Evolutionary conservation across 148 eudicot genomes (phyloP), one percentile per base, ranked within the genome.

Genomic region (Linanthus parryae): DNA sequence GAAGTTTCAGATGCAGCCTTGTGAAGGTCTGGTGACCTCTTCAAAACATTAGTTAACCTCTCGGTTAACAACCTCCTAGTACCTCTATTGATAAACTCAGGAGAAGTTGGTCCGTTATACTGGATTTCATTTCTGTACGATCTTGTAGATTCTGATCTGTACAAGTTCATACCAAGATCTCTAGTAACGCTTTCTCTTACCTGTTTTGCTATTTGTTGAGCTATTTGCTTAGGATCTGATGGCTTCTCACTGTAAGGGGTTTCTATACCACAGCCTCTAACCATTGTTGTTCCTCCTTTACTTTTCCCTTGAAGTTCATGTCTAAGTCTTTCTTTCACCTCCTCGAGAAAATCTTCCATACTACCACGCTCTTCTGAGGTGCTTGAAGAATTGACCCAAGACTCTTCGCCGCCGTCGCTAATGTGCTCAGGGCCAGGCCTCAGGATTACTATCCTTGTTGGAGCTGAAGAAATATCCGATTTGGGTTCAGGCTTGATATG

Each of bases 311-410:
- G 85, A 70, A 88, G 51, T 62, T 94, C 99, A 44, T 40, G 53
- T 52, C 64, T 80, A 35, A 88, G 59, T 62, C 91, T 80, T 66
- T 84, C 84, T 70, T 84, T 88, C 61, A 94, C 99, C 74, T 94
- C 96, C 65, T 84, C 95, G 7, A 94, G 95, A 68, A 94, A 88
- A 76, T 88, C 86, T 76, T 94, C 88, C 51, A 94, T 78, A 49
- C 75, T 65, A 55, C 74, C 88, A 60, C 84, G 74, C 61, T 80
- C 99, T 54, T 63, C 95, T 44, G 82, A 56, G 38, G 72, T 72
- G 35, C 85, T 59, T n/a, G 96, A 67, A 40, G 85, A 81, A 63
- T 80, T 80, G 40, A 74, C 72, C 80, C 83, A 82, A 7, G 96
- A 80, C 46, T 84, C 88, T 21, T 87, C 85, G 56, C 58, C 70